A percentile compares a stretch with the other conserved stretches of the same genome.
phyloP scores from a whole-genome alignment of 495 filamentous ascomycete genomes.

The Gamarada debralockiae region DNA sequence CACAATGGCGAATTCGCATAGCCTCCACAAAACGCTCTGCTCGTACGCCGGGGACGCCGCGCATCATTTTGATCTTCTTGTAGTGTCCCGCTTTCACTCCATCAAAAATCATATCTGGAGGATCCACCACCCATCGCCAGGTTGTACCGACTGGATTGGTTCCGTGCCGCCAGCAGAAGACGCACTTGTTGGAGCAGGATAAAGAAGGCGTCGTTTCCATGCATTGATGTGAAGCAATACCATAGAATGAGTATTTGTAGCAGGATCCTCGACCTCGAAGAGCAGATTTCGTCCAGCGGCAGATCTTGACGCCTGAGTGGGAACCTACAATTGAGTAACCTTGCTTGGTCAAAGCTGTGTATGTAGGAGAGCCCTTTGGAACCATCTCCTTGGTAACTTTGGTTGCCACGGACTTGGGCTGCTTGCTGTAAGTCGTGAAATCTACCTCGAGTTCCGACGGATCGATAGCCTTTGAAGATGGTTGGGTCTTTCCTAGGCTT shows the following conservation, averaged over 20 bases:
- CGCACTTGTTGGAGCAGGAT: slow-evolving; percentile 95
- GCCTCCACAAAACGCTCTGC: slow-evolving; percentile 90
- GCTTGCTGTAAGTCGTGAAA: slow-evolving; percentile 67
- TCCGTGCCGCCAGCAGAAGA: slow-evolving; percentile 98
- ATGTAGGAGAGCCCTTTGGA: slow-evolving; percentile 80
- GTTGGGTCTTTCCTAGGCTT: slow-evolving; percentile 47
- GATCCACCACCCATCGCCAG: slow-evolving; percentile 94
- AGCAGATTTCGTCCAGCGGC: slow-evolving; percentile 96
- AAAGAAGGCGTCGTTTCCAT: slow-evolving; percentile 97
- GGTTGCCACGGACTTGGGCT: slow-evolving; percentile 34
- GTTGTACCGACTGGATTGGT: slow-evolving; percentile 95
- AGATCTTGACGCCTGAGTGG: slow-evolving; percentile 96
- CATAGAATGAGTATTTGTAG: slow-evolving; percentile 97
- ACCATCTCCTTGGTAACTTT: slow-evolving; percentile 82
- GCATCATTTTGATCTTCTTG: slow-evolving; percentile 95
- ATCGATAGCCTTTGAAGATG: slow-evolving; percentile 23
- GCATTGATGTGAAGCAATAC: slow-evolving; percentile 90
- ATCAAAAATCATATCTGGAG: slow-evolving; percentile 80
- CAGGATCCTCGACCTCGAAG: slow-evolving; percentile 93
- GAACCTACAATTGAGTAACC: slow-evolving; percentile 93
- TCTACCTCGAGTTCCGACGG: slow-evolving; percentile 63
- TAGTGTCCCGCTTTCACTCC: slow-evolving; percentile 91
- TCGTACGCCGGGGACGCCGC: slow-evolving; percentile 85
- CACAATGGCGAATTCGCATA: slow-evolving; percentile 90
- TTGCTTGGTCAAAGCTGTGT: slow-evolving; percentile 86